Base-by-base conservation (phyloP, 2,329 filamentous ascomycete genomes). In the Penicillium sp. region DNA sequence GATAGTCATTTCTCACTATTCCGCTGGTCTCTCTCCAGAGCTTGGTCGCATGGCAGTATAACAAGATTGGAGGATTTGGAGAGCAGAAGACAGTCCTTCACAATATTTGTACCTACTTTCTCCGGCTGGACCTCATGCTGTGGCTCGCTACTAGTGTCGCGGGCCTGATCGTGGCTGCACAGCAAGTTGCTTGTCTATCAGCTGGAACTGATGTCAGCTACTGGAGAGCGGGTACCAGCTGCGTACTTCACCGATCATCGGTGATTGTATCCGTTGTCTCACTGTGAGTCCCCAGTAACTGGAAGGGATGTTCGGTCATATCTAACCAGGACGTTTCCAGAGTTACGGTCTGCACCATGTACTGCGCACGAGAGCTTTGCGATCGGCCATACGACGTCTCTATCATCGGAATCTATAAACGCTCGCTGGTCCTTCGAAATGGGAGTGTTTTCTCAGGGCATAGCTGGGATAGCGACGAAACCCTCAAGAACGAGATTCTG, bases 31-130 rank as follows among this genome's bases (percentile, higher is more conserved):
- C 65, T 25, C 63, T 78, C 5, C 75, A 77, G 48, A 75, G 74
- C 22, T 63, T 77, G n/a, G 70, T 77, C 37, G 74, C 75, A 4
- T 76, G 74, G 73, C 73, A 76, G 51, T 74, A 74, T 52, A 74
- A 73, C 45, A 71, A 69, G 17, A 70, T 73, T 5, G 59, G 63
- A 15, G 69, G 71, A 15, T 71, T 72, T 57, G 68, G 66, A 25
- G 62, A 67, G 10, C 71, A 72, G 31, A 76, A 74, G 48, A 69
- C 68, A 4, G 61, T 69, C 2, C 55, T 78, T n/a, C 69, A 71
- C 39, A 70, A 69, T 42, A 63, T 66, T 2, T 76, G 72, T 62
- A 76, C 71, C 12, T 75, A 77, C 53, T 65, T 76, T 1, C 64
- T 75, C 11, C 69, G 75, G 17, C 38, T 75, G n/a, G 72, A 73